Conservation (phyloP, 768 basidiomycete species). For the Psilocybe sp. region DNA sequence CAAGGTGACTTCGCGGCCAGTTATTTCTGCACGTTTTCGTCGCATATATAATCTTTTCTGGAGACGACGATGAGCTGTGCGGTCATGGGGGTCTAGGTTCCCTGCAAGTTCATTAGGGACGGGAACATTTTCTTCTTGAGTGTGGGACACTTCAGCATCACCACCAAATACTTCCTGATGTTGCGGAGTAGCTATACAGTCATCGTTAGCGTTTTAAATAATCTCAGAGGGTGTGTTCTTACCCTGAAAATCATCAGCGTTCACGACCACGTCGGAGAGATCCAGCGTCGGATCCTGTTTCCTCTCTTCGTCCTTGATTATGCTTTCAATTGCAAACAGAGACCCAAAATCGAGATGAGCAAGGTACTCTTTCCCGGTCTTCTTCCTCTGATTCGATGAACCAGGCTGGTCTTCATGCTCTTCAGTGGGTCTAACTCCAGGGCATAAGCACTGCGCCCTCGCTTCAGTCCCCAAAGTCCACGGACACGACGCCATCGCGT, state of each 20-base stretch:
- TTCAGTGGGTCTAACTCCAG: neutral
- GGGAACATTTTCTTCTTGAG: too few species aligned
- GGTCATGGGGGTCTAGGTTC: neutral
- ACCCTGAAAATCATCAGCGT: too few species aligned
- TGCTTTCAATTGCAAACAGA: constrained; percentile 21
- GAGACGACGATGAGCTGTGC: constrained; percentile 52
- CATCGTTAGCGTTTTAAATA: too few species aligned
- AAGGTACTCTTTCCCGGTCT: constrained; percentile 4
- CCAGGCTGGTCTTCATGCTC: too few species aligned
- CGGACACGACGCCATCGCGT: constrained; percentile 12
- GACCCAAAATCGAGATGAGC: constrained; percentile 19
- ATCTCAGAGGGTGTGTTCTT: too few species aligned
- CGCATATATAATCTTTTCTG: constrained; percentile 73
- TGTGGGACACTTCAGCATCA: too few species aligned
- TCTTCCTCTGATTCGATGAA: neutral
- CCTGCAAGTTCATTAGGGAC: too few species aligned
- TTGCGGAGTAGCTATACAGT: too few species aligned
- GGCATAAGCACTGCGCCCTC: neutral
- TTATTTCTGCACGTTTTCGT: constrained; percentile 53
- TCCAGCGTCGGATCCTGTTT: neutral
- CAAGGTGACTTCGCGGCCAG: constrained; percentile 31
- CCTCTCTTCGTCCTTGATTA: constrained; percentile 17
- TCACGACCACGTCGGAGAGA: too few species aligned
- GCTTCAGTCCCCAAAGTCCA: constrained; percentile 9
- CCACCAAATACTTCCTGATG: too few species aligned